Base-by-base conservation (phyloP, 2,329 filamentous ascomycete species). In the Acarospora socialis region DNA sequence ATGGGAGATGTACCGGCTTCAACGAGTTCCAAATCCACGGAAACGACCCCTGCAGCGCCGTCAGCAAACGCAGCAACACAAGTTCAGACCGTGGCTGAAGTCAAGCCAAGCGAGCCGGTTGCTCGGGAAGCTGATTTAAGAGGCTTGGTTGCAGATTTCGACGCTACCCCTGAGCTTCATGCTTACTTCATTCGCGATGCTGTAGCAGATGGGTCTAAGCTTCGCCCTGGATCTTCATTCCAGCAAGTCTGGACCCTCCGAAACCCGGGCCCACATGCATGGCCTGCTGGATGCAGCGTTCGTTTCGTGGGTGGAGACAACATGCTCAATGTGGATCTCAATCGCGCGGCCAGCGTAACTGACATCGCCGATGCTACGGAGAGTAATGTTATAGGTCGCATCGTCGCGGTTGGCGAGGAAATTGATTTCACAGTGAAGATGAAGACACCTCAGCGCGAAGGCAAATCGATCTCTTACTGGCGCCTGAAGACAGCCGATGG, bases 401-500 rank as follows among this genome's bases (percentile, higher is more conserved):
- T 75, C 13, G 66, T 95, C 22, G 66, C 70, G 32, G 74, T 81
- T 21, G 83, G 82, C 18, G 70, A 87, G 51, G 72, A 78, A 46
- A 72, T 75, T 37, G 64, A 77, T 14, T 98, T 98, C 62, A 82
- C 79, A 21, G 80, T 94, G 21, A 63, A 77, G 24, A 73, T 98
- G 54, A 82, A 83, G 54, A 81, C 83, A 12, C 84, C 87, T 10
- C 57, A 64, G 32, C 79, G 80, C 29, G 59, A 73, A 33, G 86
- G 87, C 34, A 81, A 78, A 54, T 68, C 77, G 37, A 90, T 93
- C 49, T 95, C 90, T 2, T 94, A 94, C 68, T 98, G 90, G 90
- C 84, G 87, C 40, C 63, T 98, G 43, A 92, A 86, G 46, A 75
- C 81, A 37, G 67, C 74, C 5, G 75, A 82, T 35, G 86, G 86